These are phyloP conservation scores for Seminavis robusta DNA, from an alignment of 108 stramenopile genomes.

Conservation along the genomic window DNA sequence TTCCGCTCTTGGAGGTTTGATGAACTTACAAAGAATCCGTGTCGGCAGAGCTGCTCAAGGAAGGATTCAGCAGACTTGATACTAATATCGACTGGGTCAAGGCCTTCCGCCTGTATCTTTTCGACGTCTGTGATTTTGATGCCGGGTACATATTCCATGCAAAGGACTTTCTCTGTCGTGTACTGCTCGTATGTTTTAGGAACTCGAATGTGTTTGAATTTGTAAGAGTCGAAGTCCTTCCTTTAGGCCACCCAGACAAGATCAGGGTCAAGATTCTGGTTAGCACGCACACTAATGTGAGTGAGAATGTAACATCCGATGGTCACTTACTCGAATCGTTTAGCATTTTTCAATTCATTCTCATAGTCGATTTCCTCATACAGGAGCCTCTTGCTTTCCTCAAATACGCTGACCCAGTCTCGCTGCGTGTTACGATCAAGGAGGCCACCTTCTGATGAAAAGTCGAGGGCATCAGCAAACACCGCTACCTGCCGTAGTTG, in stretches of 20 bases:
- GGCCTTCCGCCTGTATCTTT: constrained; percentile 49
- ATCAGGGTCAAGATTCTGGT: constrained; percentile 9
- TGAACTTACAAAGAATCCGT: constrained; percentile 98
- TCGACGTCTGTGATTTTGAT: constrained; percentile 93
- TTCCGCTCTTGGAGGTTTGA: no score
- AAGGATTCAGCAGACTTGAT: constrained; percentile 89
- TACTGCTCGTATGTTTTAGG: constrained; percentile 85
- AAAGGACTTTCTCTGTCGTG: constrained; percentile 83
- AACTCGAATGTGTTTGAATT: constrained; percentile 86
- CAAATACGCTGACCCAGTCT: constrained; percentile 93
- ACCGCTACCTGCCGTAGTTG: constrained; percentile 87
- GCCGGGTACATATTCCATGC: constrained; percentile 94
- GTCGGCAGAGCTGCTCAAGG: constrained; percentile 92
- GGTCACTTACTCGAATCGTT: constrained; percentile 62
- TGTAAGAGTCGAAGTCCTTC: constrained; percentile 71
- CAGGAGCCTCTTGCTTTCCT: constrained; percentile 88
- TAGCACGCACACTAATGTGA: not conserved
- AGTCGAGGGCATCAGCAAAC: constrained; percentile 92
- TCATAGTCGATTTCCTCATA: constrained; percentile 96
- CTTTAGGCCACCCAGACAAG: constrained; percentile 11
- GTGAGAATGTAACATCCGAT: constrained; percentile 2
- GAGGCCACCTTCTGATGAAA: constrained; percentile 88
- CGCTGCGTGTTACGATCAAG: constrained; percentile 82
- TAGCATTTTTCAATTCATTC: constrained; percentile 85
- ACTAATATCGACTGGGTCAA: constrained; percentile 83